These are phyloP conservation scores for Aspergillus baeticus DNA, from an alignment of 495 filamentous ascomycete species.

Conservation along the genomic window DNA sequence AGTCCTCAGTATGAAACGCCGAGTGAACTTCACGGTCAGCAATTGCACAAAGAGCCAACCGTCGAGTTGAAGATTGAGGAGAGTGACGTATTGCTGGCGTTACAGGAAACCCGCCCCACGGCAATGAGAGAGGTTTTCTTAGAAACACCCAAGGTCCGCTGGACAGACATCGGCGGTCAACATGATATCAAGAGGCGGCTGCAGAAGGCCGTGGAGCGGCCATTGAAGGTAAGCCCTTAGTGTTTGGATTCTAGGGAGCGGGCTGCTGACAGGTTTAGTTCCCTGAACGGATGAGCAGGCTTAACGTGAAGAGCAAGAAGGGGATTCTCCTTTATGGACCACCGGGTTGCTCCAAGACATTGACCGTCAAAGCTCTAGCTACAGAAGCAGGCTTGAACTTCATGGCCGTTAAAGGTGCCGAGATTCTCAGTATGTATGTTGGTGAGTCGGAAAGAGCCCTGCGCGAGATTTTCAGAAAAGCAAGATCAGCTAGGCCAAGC, in stretches of 20 bases:
- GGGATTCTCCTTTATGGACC: constrained; percentile 92
- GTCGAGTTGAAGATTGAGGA: constrained; percentile 36
- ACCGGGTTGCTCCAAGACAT: constrained; percentile 93
- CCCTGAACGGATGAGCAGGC: constrained; percentile 56
- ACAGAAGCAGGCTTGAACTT: constrained; percentile 93
- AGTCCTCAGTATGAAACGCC: background rate
- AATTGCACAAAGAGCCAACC: constrained; percentile 7
- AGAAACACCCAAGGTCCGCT: constrained; percentile 81
- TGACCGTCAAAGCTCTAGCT: constrained; percentile 88
- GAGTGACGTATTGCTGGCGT: constrained; percentile 53
- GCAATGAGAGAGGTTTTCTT: constrained; percentile 90
- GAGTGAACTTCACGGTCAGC: background rate
- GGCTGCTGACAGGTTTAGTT: constrained; percentile 39
- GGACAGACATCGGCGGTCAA: constrained; percentile 90
- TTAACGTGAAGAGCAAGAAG: constrained; percentile 67
- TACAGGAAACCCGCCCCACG: constrained; percentile 66
- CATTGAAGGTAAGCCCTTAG: constrained; percentile 53
- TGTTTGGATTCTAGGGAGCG: background rate
- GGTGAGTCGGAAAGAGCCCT: constrained; percentile 91
- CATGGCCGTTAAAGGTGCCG: constrained; percentile 93
- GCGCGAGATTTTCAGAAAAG: constrained; percentile 84
- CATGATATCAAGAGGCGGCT: constrained; percentile 72
- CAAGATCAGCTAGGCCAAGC: constrained; percentile 79
- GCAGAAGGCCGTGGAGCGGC: constrained; percentile 62
- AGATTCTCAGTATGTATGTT: constrained; percentile 96